Evolutionary conservation across 163 green algal species (phyloP).

Genomic region (Prototheca wickerhamii): DNA sequence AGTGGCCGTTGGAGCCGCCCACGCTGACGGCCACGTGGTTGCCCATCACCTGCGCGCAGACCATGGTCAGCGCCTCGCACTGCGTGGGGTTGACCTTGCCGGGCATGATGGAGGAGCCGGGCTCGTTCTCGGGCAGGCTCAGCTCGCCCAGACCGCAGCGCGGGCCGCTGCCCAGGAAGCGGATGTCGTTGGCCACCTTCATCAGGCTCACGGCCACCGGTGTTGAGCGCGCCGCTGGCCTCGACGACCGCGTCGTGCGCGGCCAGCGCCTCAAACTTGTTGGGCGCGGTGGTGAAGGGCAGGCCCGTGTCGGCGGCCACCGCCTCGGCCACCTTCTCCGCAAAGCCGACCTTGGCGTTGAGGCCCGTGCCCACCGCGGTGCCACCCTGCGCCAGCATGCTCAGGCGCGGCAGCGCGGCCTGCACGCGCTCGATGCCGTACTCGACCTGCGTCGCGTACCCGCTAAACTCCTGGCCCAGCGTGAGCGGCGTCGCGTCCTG

Average conservation of each 20-base stretch:
- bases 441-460: slow-evolving; percentile 79
- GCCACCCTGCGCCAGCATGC: slow-evolving; percentile 81
- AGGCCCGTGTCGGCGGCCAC: slow-evolving; percentile 74
- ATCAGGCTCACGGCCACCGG: slow-evolving; percentile 71
- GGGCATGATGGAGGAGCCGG: slow-evolving; percentile 92
- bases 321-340: slow-evolving; percentile 47
- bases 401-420: slow-evolving; percentile 56
- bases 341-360: slow-evolving; percentile 76
- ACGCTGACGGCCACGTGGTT: slow-evolving; percentile 78
- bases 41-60: slow-evolving; percentile 91
- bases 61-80: slow-evolving; percentile 94
- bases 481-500: slow-evolving; percentile 92
- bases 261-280: slow-evolving; percentile 96
- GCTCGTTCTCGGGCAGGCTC: slow-evolving; percentile 90
- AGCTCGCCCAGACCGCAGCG: slow-evolving; percentile 87
- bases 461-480: slow-evolving; percentile 90
- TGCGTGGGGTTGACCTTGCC: slow-evolving; percentile 98
- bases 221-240: slow-evolving; percentile 73
- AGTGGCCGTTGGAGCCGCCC: slow-evolving; percentile 78
- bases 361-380: slow-evolving; percentile 95
- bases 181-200: slow-evolving; percentile 69
- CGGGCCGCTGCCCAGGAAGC: slow-evolving; percentile 69
- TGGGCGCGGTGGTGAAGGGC: slow-evolving; percentile 83
- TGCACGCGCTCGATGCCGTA: slow-evolving; percentile 70
- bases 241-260: slow-evolving; percentile 88